Conservation (phyloP, 2,329 filamentous ascomycete species). For the Scortechinia acanthostroma region DNA sequence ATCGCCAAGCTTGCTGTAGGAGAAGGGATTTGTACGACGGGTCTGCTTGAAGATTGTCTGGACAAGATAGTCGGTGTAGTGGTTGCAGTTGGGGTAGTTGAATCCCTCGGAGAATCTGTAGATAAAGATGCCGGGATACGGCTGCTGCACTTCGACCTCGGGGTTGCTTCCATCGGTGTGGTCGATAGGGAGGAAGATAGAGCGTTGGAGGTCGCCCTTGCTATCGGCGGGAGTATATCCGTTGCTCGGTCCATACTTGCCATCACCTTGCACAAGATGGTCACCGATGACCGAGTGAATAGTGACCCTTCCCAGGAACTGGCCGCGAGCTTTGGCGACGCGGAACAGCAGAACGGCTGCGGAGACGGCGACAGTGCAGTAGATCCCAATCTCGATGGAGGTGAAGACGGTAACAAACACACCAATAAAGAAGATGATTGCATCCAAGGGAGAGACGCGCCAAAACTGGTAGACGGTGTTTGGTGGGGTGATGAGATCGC, state of each 20-base stretch:
- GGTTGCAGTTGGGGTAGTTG: slow-evolving; percentile 89
- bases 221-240: slow-evolving; percentile 18
- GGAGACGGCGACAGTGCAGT: slow-evolving; percentile 74
- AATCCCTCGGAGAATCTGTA: slow-evolving; percentile 92
- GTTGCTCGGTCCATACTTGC: slow-evolving; percentile 51
- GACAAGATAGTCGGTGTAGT: slow-evolving; percentile 75
- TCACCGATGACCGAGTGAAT: slow-evolving; percentile 80
- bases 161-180: slow-evolving; percentile 90
- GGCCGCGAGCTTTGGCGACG: slow-evolving; percentile 73
- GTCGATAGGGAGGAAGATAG: slow-evolving; percentile 74
- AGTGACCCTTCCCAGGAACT: slow-evolving; percentile 75
- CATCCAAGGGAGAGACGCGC: slow-evolving; percentile 83
- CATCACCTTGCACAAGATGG: slow-evolving; percentile 59
- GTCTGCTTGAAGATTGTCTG: slow-evolving; percentile 64
- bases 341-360: slow-evolving; percentile 75
- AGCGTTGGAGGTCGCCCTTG: slow-evolving; percentile 54
- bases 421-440: slow-evolving; percentile 86
- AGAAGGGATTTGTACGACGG: slow-evolving; percentile 66
- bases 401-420: slow-evolving; percentile 84
- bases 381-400: slow-evolving; percentile 86
- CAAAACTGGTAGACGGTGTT: slow-evolving; percentile 93
- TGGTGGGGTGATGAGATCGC: slow-evolving; percentile 83
- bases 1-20: slow-evolving; percentile 63
- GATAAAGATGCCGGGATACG: slow-evolving; percentile 89
- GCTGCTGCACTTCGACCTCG: slow-evolving; percentile 67